Conservation (phyloP, 192 early-diverging fungal species). For the Linnemannia elongata region DNA sequence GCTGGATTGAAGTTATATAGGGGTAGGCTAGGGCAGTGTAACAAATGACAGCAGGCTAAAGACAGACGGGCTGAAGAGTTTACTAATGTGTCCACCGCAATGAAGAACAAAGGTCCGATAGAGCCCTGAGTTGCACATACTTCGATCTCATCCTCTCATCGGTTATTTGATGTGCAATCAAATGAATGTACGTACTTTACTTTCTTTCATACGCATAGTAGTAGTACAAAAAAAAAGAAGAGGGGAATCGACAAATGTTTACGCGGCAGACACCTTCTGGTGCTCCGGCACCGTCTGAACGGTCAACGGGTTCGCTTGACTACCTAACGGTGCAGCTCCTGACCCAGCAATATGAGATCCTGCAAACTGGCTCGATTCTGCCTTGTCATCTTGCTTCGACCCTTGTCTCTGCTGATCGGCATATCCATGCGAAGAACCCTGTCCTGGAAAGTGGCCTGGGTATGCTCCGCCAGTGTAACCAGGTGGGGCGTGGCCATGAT, state of each 20-base stretch:
- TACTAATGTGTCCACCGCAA: no score
- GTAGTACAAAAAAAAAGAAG: neutral
- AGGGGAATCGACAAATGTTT: neutral
- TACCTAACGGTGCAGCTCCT: neutral
- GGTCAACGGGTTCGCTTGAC: neutral
- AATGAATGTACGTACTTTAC: no score
- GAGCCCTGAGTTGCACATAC: no score
- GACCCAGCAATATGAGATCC: neutral
- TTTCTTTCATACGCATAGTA: no score
- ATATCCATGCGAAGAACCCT: neutral
- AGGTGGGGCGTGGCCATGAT: neutral
- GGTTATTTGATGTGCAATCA: no score
- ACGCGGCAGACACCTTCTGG: slow-evolving; percentile 3
- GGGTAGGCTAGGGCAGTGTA: no score
- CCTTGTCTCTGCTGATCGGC: neutral
- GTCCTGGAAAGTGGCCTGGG: neutral
- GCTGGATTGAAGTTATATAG: neutral
- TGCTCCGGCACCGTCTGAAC: neutral
- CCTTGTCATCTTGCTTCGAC: neutral
- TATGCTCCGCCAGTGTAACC: neutral
- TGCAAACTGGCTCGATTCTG: neutral
- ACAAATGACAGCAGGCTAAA: no score
- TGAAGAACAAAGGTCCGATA: no score
- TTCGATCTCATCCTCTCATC: no score
- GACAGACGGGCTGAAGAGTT: no score